Evolutionary conservation across 202 grass and related monocot species (phyloP), one percentile per base, ranked within the genome.

Genomic region (Brachypodium distachyon): DNA sequence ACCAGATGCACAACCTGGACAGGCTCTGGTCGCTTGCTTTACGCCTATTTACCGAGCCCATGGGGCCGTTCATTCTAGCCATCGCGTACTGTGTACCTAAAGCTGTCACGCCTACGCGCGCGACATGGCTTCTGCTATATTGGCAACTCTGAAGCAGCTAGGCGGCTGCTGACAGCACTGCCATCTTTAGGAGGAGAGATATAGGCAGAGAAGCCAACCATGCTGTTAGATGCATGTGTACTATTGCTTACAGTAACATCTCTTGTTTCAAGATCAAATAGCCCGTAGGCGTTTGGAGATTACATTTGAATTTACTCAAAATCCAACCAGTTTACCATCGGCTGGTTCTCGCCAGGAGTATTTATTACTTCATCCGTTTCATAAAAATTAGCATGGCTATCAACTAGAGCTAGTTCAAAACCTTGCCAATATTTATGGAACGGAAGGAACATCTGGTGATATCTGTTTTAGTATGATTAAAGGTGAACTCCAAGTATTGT

Each of bases 151-250:
- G 73, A 62, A 76, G 53, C 54, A 60, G 31, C 4, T 37, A 25
- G 12, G 50, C 70, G 64, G 69, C 64, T 70, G 22, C 64, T 83
- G 33, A 17, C 57, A 62, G 18, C 22, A 17, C 81, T 71, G 81
- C 23, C 75, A 42, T 54, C 60, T 26, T 47, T 36, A 17, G 25
- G 42, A 47, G 16, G n/a, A 65, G 23, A 68, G 41, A 17, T 0
- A n/a, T n/a, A 17, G n/a, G n/a, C 41, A 23, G 73, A 63, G 74
- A 52, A 36, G 54, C 67, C 72, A 49, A 25, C 39, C 58, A 48
- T 44, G n/a, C 36, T 26, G 13, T 40, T 34, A 76, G 61, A 74
- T n/a, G n/a, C 12, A 6, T 23, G 26, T 25, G 27, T 12, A 67
- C 43, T 58, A 47, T n/a, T 44, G 23, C 63, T 37, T 82, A 28